Conservation (phyloP, 2,329 filamentous ascomycete genomes). For the Fusarium sp. region DNA sequence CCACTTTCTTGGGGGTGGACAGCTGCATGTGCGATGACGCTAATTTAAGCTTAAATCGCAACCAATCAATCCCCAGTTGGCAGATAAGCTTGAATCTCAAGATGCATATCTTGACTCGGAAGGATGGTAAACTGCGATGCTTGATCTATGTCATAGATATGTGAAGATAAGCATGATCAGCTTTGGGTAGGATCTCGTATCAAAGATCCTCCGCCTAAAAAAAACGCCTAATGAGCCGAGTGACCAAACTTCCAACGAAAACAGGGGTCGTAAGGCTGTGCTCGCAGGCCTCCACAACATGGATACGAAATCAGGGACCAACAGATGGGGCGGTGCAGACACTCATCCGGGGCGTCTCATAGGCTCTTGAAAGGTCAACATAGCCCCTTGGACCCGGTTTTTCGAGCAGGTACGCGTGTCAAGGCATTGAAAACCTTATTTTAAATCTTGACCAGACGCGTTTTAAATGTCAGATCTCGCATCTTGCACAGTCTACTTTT, state of each 20-base stretch:
- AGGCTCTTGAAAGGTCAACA: slow-evolving; percentile 3
- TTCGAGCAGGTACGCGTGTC: slow-evolving; percentile 21
- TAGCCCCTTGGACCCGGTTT: slow-evolving; percentile 18
- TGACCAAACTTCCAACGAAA: not conserved
- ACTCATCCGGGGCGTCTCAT: not conserved
- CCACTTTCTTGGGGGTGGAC: too few relatives aligned
- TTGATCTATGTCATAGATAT: too few relatives aligned
- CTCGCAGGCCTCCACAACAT: not conserved
- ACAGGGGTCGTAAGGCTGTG: slow-evolving; percentile 19
- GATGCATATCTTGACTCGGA: too few relatives aligned
- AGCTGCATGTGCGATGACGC: not conserved
- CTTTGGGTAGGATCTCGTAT: too few relatives aligned
- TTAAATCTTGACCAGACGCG: slow-evolving; percentile 1
- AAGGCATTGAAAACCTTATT: slow-evolving; percentile 9
- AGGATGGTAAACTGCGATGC: too few relatives aligned
- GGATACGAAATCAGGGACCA: not conserved
- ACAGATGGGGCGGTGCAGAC: slow-evolving; percentile 16
- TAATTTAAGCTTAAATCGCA: not conserved
- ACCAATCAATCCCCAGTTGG: not conserved
- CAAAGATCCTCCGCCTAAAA: too few relatives aligned
- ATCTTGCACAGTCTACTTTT: not conserved
- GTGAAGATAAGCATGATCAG: too few relatives aligned
- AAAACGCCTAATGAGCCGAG: slow-evolving; percentile 7
- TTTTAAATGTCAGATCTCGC: not conserved
- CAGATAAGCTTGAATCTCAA: not conserved